Percentiles rank a stretch among this genome's conserved stretches.
Conservation (phyloP, 2,329 filamentous ascomycete genomes). For the Lizonia empirigonia region DNA sequence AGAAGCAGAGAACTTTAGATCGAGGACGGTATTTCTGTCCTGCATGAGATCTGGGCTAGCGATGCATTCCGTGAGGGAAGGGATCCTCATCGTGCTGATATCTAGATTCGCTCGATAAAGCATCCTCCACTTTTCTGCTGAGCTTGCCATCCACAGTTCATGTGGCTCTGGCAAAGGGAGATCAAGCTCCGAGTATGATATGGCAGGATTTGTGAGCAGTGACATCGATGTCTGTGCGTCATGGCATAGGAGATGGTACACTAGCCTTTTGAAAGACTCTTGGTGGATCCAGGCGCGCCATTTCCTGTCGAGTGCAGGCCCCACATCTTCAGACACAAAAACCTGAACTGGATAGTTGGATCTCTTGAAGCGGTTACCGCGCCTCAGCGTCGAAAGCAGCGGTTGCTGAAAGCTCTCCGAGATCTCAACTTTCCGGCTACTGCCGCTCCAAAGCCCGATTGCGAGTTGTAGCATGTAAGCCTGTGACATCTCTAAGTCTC, state of each 20-base stretch:
- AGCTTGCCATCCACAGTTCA: neutral
- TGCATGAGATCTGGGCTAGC: neutral
- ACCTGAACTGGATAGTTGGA: constrained; percentile 53
- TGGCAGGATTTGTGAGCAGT: neutral
- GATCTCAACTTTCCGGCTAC: constrained; percentile 61
- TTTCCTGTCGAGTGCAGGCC: neutral
- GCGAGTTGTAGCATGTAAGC: constrained; percentile 56
- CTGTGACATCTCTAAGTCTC: constrained; percentile 57
- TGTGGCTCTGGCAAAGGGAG: neutral
- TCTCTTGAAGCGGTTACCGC: constrained; percentile 62
- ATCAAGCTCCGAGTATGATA: neutral
- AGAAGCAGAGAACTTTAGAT: neutral
- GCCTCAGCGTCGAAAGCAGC: constrained; percentile 58
- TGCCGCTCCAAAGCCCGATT: constrained; percentile 61
- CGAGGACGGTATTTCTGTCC: neutral
- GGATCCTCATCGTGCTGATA: neutral
- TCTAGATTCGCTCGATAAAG: neutral
- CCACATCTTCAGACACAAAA: constrained; percentile 30
- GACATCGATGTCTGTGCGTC: neutral
- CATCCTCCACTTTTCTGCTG: neutral
- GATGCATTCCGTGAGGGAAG: neutral
- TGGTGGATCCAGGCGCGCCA: neutral
- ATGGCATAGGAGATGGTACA: neutral
- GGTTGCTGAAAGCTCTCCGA: constrained; percentile 60
- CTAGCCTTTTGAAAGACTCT: neutral